Base-by-base conservation (phyloP, 495 filamentous ascomycete genomes). In the Penicillium canariense region DNA sequence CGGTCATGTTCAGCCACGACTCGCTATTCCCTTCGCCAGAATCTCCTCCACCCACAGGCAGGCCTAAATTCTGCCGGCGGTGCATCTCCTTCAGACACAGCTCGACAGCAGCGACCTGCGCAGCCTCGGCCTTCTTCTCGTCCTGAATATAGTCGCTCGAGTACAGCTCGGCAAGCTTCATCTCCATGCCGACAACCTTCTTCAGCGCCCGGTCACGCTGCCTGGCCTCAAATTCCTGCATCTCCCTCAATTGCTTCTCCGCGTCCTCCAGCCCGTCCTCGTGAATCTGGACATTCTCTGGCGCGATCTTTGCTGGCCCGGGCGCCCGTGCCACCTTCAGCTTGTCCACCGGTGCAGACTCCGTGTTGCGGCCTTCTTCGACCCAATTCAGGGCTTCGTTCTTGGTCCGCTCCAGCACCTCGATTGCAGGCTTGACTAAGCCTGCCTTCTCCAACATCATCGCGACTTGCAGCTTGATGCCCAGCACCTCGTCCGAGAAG, bases 401-500 rank as follows among this genome's bases (percentile, higher is more conserved):
- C 74, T 75, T 70, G 17, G 66, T 71, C 44, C 67, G 57, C 57
- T 96, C 90, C 31, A 97, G 69, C 7, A 96, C 81, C 44, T 88
- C 77, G 38, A 87, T 82, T 0, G 90, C 84, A 52, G 83, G 82
- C 38, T 80, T 74, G 50, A 81, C 81, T 52, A 85, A 71, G 17
- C 84, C 78, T 4, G 86, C 76, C 67, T 87, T 86, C 74, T 96
- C 89, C 58, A 95, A 74, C 75, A 95, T 82, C 12, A 75, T 77
- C 3, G 89, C 85, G 4, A 96, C 68, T 69, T 90, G 84, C 27
- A 96, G 82, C 72, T 89, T 94, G 17, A 99, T 81, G 0, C 94
- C 94, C 43, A 96, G 74, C 12, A 97, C 82, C 62, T 96, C 94
- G 54, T 96, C 88, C 3, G 87, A 89, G 60, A 90, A 94, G 3